A percentile compares a stretch with the other conserved stretches of the same genome.
phyloP scores from a whole-genome alignment of 441 rosid genomes.

The Adansonia grandidieri region DNA sequence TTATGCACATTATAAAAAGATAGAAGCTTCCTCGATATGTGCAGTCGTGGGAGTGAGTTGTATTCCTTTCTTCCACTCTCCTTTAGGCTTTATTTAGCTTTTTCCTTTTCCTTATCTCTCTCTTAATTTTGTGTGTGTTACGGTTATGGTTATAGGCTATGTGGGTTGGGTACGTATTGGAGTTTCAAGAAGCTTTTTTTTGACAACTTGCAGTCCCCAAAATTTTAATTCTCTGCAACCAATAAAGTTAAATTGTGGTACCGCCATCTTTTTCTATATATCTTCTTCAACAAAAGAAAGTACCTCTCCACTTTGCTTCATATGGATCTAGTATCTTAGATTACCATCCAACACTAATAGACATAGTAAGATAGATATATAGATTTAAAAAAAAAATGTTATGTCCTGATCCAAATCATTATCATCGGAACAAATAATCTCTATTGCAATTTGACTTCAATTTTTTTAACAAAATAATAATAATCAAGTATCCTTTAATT shows the following conservation, averaged over 20 bases:
- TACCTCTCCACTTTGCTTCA: neutral
- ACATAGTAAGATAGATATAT: no score
- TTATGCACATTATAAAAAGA: constrained; percentile 39
- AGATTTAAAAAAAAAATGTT: neutral
- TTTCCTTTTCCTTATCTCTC: constrained; percentile 30
- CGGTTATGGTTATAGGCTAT: constrained; percentile 26
- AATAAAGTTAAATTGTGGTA: constrained; percentile 48
- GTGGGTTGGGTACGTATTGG: constrained; percentile 21
- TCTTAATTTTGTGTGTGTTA: constrained; percentile 30
- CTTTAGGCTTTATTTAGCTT: constrained; percentile 57
- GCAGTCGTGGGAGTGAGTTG: constrained; percentile 62
- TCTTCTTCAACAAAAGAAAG: neutral
- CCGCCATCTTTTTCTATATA: constrained; percentile 31
- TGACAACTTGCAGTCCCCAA: constrained; percentile 57
- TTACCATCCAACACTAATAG: neutral
- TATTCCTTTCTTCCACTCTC: constrained; percentile 35
- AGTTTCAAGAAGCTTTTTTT: constrained; percentile 44
- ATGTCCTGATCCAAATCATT: neutral
- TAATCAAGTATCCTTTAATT: no score
- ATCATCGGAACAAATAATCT: neutral
- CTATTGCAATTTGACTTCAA: neutral
- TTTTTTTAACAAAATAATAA: no score
- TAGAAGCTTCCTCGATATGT: constrained; percentile 84
- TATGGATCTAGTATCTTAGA: neutral
- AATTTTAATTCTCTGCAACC: constrained; percentile 45